These are phyloP conservation scores for Chlorella sp. DNA, from an alignment of 139 green algal genomes.

Conservation along the genomic window DNA sequence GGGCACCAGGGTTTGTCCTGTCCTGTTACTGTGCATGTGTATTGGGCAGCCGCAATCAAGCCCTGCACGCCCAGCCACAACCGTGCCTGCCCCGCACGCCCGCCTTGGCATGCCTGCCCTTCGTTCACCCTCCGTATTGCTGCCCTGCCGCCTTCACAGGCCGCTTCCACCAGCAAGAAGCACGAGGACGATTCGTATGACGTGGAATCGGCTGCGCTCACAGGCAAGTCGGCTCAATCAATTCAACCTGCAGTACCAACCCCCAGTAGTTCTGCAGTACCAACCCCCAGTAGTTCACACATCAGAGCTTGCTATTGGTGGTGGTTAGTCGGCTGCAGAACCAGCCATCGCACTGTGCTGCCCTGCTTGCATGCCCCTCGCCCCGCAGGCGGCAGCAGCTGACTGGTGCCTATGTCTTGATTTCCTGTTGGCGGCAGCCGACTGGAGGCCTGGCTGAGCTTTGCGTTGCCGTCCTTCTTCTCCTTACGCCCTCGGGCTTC, in stretches of 20 bases:
- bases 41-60: neutral
- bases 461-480: neutral
- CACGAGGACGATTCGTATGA: slow-evolving; percentile 59
- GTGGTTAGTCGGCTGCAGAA: neutral
- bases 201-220: slow-evolving; percentile 57
- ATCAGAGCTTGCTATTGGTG: no score
- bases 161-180: slow-evolving; percentile 50
- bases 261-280: no score
- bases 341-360: no score
- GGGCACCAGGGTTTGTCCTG: neutral
- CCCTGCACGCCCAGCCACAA: no score
- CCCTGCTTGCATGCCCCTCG: neutral
- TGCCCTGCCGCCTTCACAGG: neutral
- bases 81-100: no score
- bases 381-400: neutral
- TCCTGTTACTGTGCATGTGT: no score
- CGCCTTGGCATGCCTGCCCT: no score
- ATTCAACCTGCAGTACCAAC: no score
- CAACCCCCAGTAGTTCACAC: no score
- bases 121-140: neutral
- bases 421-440: neutral
- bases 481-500: neutral
- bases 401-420: neutral
- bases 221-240: no score
- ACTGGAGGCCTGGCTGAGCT: neutral